Evolutionary conservation across 176 grass and related monocot species (phyloP), one percentile per base, ranked within the genome.

Genomic region (Leersia perrieri): DNA sequence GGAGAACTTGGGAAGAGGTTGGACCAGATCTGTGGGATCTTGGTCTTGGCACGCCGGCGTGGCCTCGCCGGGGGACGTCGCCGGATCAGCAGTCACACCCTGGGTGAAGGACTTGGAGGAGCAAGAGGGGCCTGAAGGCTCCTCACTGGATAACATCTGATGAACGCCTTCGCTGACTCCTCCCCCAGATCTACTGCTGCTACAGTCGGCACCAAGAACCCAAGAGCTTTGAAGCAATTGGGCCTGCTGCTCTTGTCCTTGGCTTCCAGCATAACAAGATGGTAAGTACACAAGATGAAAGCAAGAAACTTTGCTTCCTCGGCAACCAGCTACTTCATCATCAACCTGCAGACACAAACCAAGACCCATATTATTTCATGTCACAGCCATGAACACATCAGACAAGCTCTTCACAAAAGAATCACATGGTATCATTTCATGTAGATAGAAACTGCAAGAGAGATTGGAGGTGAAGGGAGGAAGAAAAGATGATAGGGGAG

Each of bases 91-190:
- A 31, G 73, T 80, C 61, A 68, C 89, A 84, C 65, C 57, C 53
- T 33, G 57, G 33, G 51, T 81, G 84, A 71, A 70, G 81, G 84
- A 88, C 84, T 97, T 86, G 84, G 68, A 87, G 51, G 88, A 84
- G 85, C 87, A 88, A 79, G 81, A 91, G 73, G 88, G 87, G 72
- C 85, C 92, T 80, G 91, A 87, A 91, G 84, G 63, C 23, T 78
- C 41, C 76, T 91, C 84, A 90, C 77, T 86, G 84, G 96, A 91
- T 92, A 95, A 93, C 96, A 99, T 99, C 90, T 93, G 88, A 88
- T 79, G 84, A 88, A 90, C 75, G 63, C 77, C 80, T 93, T 91
- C 88, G 31, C 86, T 72, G 36, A 78, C 70, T 73, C 63, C 70
- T 73, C 63, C 83, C 69, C 86, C 74, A 83, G 80, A 73, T 89